A percentile compares a stretch with the other conserved stretches of the same genome.
These are phyloP conservation scores for Volvariella volvacea DNA, from an alignment of 1,284 basidiomycete genomes.

Conservation along the genomic window DNA sequence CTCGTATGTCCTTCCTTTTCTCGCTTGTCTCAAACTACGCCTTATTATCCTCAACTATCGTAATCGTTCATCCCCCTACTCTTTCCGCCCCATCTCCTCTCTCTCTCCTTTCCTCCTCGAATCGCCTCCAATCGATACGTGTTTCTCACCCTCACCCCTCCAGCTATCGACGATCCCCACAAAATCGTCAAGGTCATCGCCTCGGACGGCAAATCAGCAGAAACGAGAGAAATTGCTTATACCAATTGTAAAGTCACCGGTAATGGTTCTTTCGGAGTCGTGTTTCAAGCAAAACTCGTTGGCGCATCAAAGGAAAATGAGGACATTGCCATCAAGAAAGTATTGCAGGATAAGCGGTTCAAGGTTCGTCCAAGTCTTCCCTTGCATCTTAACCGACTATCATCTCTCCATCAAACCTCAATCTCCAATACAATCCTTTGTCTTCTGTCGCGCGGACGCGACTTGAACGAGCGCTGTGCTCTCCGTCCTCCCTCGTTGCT, in stretches of 20 bases:
- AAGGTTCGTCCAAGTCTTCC: slow-evolving; percentile 41
- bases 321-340: slow-evolving; percentile 99
- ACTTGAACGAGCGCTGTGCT: not conserved
- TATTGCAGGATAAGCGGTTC: slow-evolving; percentile 99
- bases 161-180: slow-evolving; percentile 89
- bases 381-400: slow-evolving; percentile 1
- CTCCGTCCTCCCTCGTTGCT: not conserved
- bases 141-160: slow-evolving; percentile 14
- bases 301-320: slow-evolving; percentile 56
- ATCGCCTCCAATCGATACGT: slow-evolving; percentile 29
- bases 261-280: slow-evolving; percentile 98
- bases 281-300: slow-evolving; percentile 83
- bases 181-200: slow-evolving; percentile 94
- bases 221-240: slow-evolving; percentile 86
- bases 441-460: not conserved
- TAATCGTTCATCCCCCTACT: slow-evolving; percentile 19
- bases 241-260: slow-evolving; percentile 98
- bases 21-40: slow-evolving; percentile 24
- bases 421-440: not conserved
- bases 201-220: slow-evolving; percentile 90
- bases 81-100: slow-evolving; percentile 9
- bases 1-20: slow-evolving; percentile 54
- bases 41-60: slow-evolving; percentile 17
- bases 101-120: slow-evolving; percentile 12
- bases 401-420: slow-evolving; percentile 4